Evolutionary conservation across 2,329 filamentous ascomycete genomes (phyloP), one percentile per base, ranked within the genome.

Genomic region (Talaromyces verruculosus): DNA sequence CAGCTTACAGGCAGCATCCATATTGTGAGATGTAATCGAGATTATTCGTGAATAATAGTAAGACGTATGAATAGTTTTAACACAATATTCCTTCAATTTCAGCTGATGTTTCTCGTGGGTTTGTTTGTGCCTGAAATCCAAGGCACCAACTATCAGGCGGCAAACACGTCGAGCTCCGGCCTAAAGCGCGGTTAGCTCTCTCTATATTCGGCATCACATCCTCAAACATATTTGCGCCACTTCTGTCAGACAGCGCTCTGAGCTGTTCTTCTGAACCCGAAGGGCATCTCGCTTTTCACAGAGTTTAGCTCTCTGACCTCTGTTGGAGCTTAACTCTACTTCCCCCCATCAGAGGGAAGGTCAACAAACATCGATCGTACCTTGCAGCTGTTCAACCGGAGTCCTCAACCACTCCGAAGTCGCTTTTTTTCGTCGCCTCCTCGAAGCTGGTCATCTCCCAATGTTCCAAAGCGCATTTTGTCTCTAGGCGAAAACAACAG

Each of bases 311-410:
- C 53, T 64, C 41, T 61, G n/a, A 30, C 61, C 65, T 30, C 37
- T 10, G 10, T 39, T 58, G 43, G 22, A 39, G 10, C 66, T 68
- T 43, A 49, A 39, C 43, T 45, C 61, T 67, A 67, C 65, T 68
- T 70, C 71, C 68, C 71, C 65, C 37, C 35, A 67, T 51, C 47
- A 70, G 43, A 63, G 64, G 69, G 70, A 70, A 69, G 72, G 72
- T 71, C 69, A 65, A 67, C 71, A 77, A 80, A 78, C 72, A 80
- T 81, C 76, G 76, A 80, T 74, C 79, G 76, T 70, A 78, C 77
- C 66, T 72, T 77, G 64, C 71, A 77, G 65, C 74, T 80, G 61
- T 78, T 80, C 66, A 75, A 76, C 69, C 74, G 78, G 77, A 81
- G 79, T 76, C 77, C 77, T 67, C 72, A 75, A 65, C 69, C 73